phyloP scores from a whole-genome alignment of 1,284 basidiomycete species.

The Neotropicomus parvogracilis region DNA sequence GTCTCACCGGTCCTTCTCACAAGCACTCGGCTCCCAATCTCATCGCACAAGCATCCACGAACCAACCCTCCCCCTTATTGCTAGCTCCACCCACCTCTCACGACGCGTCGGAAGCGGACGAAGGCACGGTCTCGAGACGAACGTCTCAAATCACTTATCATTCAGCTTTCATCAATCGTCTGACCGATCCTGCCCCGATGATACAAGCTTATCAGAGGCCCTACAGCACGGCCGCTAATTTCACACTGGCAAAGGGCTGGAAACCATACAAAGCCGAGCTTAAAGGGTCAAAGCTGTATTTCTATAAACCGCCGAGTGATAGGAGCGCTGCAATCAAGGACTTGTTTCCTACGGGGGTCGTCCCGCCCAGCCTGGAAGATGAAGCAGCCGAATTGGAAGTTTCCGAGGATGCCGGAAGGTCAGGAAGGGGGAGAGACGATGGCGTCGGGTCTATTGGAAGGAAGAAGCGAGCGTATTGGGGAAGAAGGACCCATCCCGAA shows the following conservation, averaged over 20 bases:
- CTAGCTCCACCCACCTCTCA: slow-evolving; percentile 52
- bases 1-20: slow-evolving; percentile 28
- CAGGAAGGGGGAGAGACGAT: slow-evolving; percentile 36
- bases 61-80: slow-evolving; percentile 36
- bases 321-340: slow-evolving; percentile 59
- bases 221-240: slow-evolving; percentile 27
- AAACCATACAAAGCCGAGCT: slow-evolving; percentile 79
- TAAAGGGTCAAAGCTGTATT: slow-evolving; percentile 76
- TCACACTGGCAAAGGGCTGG: slow-evolving; percentile 61
- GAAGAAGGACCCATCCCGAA: slow-evolving; percentile 69
- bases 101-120: slow-evolving; percentile 19
- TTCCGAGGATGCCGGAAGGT: slow-evolving; percentile 27
- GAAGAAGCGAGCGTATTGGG: slow-evolving; percentile 75
- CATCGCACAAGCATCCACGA: slow-evolving; percentile 13
- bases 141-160: slow-evolving; percentile 75
- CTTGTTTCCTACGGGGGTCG: slow-evolving; percentile 63
- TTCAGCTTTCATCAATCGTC: slow-evolving; percentile 70
- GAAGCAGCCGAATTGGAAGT: slow-evolving; percentile 33
- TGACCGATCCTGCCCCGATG: slow-evolving; percentile 48
- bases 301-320: slow-evolving; percentile 78
- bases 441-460: slow-evolving; percentile 35
- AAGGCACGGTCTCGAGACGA: slow-evolving; percentile 43
- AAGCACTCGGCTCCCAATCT: slow-evolving; percentile 28
- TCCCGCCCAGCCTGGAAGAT: slow-evolving; percentile 50
- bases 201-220: slow-evolving; percentile 33